Evolutionary conservation across 495 filamentous ascomycete species (phyloP), one percentile per base, ranked within the genome.

Genomic region (Aspergillus leporis): DNA sequence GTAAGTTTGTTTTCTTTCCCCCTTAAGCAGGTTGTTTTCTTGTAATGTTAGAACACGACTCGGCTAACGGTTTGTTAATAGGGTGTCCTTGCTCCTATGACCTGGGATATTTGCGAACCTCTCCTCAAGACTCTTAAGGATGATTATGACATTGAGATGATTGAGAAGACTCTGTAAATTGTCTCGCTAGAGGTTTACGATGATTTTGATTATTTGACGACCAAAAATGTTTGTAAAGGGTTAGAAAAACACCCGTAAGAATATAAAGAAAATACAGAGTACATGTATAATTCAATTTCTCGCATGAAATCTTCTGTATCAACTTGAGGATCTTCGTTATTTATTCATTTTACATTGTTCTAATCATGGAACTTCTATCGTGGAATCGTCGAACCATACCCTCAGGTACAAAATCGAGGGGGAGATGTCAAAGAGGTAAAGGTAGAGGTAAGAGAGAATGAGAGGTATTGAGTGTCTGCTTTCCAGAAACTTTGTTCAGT

Each of bases 11-110:
- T 23, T 12, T 41, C 25, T 45, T 4, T 34, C 10, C 31, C 49
- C 30, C n/a, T n/a, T n/a, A n/a, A n/a, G n/a, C n/a, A n/a, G 16
- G 13, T 9, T 22, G n/a, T 34, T 55, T 18, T 19, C 22, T 18
- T 31, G 13, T 18, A 25, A 47, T 23, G 22, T 43, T 28, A 18
- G 50, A 34, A 53, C 40, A 38, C 48, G 10, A 1, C 22, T 41
- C 25, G 16, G 23, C 30, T 34, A 36, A 21, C 45, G 16, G 52
- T 46, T 51, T 50, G 14, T 32, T 51, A 19, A 16, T 54, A 70
- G 65, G 90, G 91, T 66, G 76, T 97, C 49, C 69, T 97, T 45
- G 93, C 93, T 46, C 93, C 93, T 2, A 89, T 96, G 85, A 85
- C 71, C 56, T 74, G 78, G 31, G 83, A 89, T 61, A 88, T 96